Evolutionary conservation across 2,329 filamentous ascomycete species (phyloP), one percentile per base, ranked within the genome.

Genomic region (Alternaria conjuncta): DNA sequence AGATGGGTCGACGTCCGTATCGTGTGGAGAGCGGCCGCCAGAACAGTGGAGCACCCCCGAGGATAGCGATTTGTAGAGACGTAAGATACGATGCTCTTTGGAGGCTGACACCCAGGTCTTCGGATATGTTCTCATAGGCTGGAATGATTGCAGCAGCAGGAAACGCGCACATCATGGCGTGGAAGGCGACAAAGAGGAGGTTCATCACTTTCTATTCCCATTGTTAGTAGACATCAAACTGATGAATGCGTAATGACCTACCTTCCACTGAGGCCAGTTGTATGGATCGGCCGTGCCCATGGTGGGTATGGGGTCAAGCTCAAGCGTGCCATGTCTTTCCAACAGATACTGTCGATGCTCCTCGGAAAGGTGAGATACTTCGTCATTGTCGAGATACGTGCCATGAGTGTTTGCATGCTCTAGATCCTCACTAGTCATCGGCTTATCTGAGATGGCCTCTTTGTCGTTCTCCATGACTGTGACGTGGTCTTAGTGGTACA

Each of bases 131-230:
- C 49, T 83, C 81, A 69, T 85, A 89, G 5, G 85, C 86, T 3
- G 84, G 83, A 63, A 86, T 85, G 65, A 88, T 87, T 5, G 82
- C 77, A 0, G 86, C 81, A 0, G 86, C 85, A 2, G 81, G 85
- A 66, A 88, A 88, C 1, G 85, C 86, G 47, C 82, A 82, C 84
- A 88, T 88, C 75, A 84, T 84, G 26, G 86, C 84, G 60, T 88
- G 85, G 69, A 87, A 86, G 0, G 86, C 84, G 15, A 89, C 85
- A 10, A 88, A 81, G 11, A 82, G 60, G 0, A 89, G 76, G 61
- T 88, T 87, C 57, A 79, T 60, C 1, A 80, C 73, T 83, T 87
- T 88, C 84, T 86, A 26, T 3, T 12, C 45, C 21, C 13, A 26
- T 41, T 11, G 45, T 63, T n/a, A 63, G 51, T 10, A 15, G 11